phyloP scores from a whole-genome alignment of 352 stramenopile species.

The Phytophthora podocarpi region DNA sequence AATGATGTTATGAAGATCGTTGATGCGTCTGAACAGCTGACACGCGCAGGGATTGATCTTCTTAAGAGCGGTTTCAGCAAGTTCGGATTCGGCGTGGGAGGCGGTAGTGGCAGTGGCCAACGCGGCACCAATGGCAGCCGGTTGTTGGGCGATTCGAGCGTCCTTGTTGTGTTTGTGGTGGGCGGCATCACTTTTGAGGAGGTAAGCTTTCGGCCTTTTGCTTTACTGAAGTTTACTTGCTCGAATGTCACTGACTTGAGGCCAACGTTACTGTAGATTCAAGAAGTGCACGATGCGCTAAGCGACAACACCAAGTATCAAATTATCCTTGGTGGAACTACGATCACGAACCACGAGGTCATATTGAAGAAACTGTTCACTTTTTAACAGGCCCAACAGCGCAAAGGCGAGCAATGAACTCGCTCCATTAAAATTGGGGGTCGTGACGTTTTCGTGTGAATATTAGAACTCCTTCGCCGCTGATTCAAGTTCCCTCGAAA shows the following conservation, averaged over 20 bases:
- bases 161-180: slow-evolving; percentile 77
- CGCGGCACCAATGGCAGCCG: slow-evolving; percentile 21
- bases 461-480: slow-evolving; percentile 3
- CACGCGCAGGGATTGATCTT: slow-evolving; percentile 75
- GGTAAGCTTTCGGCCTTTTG: slow-evolving; percentile 21
- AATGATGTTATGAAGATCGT: slow-evolving; percentile 48
- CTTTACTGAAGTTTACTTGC: neutral
- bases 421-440: no score
- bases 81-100: slow-evolving; percentile 62
- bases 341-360: slow-evolving; percentile 71
- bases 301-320: slow-evolving; percentile 54
- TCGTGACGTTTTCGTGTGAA: slow-evolving; percentile 8
- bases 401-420: no score
- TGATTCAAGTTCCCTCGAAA: slow-evolving; percentile 17
- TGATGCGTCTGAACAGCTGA: slow-evolving; percentile 80
- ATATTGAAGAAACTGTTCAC: slow-evolving; percentile 65
- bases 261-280: slow-evolving; percentile 44
- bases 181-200: slow-evolving; percentile 83
- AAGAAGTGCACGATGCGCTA: slow-evolving; percentile 67
- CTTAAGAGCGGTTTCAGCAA: slow-evolving; percentile 85
- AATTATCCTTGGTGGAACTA: slow-evolving; percentile 76
- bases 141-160: slow-evolving; percentile 43
- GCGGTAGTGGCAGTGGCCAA: slow-evolving; percentile 23
- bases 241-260: neutral
- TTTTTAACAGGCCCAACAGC: slow-evolving; percentile 8